Percentiles rank a stretch among this genome's conserved stretches.
These are phyloP conservation scores for Sphagnum fallax DNA, from an alignment of 228 moss, liverwort and hornwort genomes.

Conservation along the genomic window DNA sequence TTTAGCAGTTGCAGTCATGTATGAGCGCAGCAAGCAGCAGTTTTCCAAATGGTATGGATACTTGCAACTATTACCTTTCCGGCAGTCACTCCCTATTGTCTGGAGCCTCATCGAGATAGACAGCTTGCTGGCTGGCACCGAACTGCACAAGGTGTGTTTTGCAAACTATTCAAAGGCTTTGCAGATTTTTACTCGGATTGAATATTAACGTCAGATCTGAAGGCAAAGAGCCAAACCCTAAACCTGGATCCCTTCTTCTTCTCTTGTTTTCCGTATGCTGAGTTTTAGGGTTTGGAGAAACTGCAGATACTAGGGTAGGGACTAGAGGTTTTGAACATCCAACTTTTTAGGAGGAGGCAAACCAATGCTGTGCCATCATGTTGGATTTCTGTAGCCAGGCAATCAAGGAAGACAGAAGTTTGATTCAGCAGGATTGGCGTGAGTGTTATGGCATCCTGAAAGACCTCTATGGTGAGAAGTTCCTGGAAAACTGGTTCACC, in stretches of 20 bases:
- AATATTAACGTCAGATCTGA: not conserved
- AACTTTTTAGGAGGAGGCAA: not conserved
- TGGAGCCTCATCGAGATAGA: constrained; percentile 68
- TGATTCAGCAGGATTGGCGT: constrained; percentile 77
- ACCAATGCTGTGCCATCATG: not conserved
- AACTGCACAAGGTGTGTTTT: constrained; percentile 68
- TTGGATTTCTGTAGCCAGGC: constrained; percentile 55
- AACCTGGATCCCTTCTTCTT: not conserved
- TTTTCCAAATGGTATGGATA: constrained; percentile 71
- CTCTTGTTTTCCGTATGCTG: not conserved
- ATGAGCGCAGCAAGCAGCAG: constrained; percentile 60
- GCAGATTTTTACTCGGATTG: not conserved
- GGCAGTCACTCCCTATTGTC: constrained; percentile 65
- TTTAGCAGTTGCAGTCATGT: constrained; percentile 74
- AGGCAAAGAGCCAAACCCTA: not conserved
- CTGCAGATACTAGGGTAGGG: not conserved
- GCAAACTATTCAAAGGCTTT: not conserved
- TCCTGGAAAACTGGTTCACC: constrained; percentile 64
- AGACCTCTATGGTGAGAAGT: constrained; percentile 39
- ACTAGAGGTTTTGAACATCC: not conserved
- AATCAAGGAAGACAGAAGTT: constrained; percentile 60
- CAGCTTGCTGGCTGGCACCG: constrained; percentile 60
- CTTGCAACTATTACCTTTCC: constrained; percentile 50
- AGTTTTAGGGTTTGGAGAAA: not conserved
- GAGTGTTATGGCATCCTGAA: constrained; percentile 55